These are phyloP conservation scores for Kernera saxatilis DNA, from an alignment of 345 rosid genomes.

Conservation along the genomic window DNA sequence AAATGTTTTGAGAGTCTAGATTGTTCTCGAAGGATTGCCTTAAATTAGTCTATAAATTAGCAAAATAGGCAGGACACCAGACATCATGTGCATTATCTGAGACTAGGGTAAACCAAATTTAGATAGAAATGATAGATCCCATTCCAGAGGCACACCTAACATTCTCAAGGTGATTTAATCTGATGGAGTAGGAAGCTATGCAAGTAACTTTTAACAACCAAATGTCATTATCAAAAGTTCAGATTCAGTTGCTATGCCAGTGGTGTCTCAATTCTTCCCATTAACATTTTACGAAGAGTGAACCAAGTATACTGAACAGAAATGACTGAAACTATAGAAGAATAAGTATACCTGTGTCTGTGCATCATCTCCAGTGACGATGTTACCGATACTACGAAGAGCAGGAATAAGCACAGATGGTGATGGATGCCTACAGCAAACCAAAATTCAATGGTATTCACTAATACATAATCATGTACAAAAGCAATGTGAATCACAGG, in stretches of 20 bases:
- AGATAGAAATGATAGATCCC: neutral
- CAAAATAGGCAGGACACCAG: neutral
- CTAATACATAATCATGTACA: neutral
- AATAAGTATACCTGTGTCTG: conserved; percentile 52
- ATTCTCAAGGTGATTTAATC: neutral
- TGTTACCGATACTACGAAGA: conserved; percentile 79
- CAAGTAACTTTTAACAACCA: neutral
- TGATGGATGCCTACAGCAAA: conserved; percentile 52
- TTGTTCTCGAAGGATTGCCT: neutral
- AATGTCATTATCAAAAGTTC: neutral
- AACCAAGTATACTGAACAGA: neutral
- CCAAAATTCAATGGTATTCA: neutral
- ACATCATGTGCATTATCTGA: neutral
- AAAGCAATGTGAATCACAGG: neutral
- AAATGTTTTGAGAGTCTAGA: neutral
- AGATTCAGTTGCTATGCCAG: neutral
- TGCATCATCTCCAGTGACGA: conserved; percentile 78
- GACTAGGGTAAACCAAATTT: neutral
- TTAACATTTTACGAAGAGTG: neutral
- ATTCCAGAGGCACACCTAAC: neutral
- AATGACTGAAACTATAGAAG: neutral
- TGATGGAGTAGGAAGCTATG: neutral
- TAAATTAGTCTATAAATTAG: neutral
- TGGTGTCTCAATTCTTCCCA: neutral
- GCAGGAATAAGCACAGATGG: conserved; percentile 84